Evolutionary conservation across 73 alveolate genomes (phyloP).

Genomic region (Blepharisma stoltei): DNA sequence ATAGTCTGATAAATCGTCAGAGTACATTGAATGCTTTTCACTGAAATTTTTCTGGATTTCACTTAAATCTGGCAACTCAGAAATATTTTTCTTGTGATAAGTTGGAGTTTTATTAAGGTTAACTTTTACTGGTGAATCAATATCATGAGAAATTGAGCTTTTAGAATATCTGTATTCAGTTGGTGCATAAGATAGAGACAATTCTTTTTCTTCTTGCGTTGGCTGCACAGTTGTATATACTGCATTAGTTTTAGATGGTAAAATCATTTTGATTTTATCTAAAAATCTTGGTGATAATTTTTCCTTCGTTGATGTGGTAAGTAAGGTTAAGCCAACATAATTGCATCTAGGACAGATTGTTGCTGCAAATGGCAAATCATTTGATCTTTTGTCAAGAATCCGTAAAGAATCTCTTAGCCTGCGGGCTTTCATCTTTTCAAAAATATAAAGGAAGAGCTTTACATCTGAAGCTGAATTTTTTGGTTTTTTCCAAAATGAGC

Average conservation of each 20-base stretch:
- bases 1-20: too few relatives aligned
- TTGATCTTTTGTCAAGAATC: neutral
- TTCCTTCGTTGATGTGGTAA: constrained; percentile 18
- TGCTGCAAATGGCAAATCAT: neutral
- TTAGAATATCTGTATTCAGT: too few relatives aligned
- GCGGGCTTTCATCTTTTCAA: neutral
- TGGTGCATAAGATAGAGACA: too few relatives aligned
- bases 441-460: neutral
- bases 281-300: constrained; percentile 6
- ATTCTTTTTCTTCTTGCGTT: too few relatives aligned
- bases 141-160: too few relatives aligned
- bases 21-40: too few relatives aligned
- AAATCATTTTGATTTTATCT: constrained; percentile 4
- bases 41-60: too few relatives aligned
- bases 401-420: neutral
- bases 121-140: too few relatives aligned
- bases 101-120: too few relatives aligned
- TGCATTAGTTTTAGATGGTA: neutral
- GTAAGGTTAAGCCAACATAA: neutral
- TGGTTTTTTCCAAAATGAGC: neutral
- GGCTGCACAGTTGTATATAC: too few relatives aligned
- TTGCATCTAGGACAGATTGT: neutral
- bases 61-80: too few relatives aligned
- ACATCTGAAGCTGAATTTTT: neutral
- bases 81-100: too few relatives aligned